Percentiles rank a stretch among this genome's conserved stretches.
phyloP scores from a whole-genome alignment of 345 rosid genomes.

The Brassica incana region DNA sequence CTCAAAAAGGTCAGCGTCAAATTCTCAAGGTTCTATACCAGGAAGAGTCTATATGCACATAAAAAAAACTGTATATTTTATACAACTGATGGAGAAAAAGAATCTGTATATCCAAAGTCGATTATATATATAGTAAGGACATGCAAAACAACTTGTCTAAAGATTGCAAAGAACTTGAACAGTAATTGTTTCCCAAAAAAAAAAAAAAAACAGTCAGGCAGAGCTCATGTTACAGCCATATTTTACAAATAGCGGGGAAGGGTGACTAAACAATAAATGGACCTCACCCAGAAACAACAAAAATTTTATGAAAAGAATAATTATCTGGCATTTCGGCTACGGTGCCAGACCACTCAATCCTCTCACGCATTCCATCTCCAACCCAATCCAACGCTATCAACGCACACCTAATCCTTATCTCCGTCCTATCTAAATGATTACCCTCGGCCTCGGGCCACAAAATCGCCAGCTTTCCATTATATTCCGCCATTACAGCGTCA shows the following conservation, averaged over 20 bases:
- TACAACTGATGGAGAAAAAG: no score
- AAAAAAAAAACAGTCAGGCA: not conserved
- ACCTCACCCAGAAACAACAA: not conserved
- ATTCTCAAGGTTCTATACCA: not conserved
- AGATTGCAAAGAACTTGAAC: not conserved
- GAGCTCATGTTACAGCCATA: not conserved
- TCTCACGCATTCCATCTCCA: conserved; percentile 50
- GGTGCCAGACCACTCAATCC: conserved; percentile 55
- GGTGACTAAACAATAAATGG: not conserved
- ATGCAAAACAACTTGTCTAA: not conserved
- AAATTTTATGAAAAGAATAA: not conserved
- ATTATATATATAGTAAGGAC: not conserved
- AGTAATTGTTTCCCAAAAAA: not conserved
- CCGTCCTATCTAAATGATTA: not conserved
- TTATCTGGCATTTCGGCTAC: not conserved
- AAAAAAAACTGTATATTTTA: no score
- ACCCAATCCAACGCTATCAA: conserved; percentile 55
- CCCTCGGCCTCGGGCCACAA: conserved; percentile 48
- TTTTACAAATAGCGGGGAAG: not conserved
- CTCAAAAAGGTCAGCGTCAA: not conserved
- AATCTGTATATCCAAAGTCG: no score
- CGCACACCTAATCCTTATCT: conserved; percentile 57
- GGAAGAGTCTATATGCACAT: not conserved
- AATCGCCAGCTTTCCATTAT: conserved; percentile 66
- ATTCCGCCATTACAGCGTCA: conserved; percentile 48